phyloP scores from a whole-genome alignment of 176 grass and related monocot species.

The Dendrocalamus sinicus region DNA sequence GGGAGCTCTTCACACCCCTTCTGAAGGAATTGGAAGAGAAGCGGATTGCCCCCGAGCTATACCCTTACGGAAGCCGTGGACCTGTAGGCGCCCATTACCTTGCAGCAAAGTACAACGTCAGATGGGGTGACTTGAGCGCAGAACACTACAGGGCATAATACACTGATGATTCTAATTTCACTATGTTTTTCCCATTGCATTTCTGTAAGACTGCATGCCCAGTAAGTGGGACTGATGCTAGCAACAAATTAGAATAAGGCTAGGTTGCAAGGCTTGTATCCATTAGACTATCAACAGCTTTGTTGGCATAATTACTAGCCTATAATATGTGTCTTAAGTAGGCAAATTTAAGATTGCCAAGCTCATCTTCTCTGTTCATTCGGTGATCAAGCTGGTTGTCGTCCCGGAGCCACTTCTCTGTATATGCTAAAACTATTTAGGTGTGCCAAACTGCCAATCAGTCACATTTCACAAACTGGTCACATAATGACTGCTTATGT shows the following conservation, averaged over 20 bases:
- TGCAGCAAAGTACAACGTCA: slow-evolving; percentile 77
- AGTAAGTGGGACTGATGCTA: background rate
- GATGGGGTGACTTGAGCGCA: slow-evolving; percentile 75
- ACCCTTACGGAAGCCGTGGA: slow-evolving; percentile 85
- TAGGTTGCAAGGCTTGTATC: background rate
- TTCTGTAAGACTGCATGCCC: background rate
- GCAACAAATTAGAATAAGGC: slow-evolving; percentile 40
- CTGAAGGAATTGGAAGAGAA: slow-evolving; percentile 85
- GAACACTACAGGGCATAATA: slow-evolving; percentile 56
- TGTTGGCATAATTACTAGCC: background rate
- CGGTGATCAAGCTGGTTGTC: background rate
- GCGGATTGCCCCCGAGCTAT: slow-evolving; percentile 68
- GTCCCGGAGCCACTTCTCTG: no score
- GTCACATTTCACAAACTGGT: no score
- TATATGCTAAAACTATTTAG: no score
- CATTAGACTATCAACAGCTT: background rate
- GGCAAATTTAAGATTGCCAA: background rate
- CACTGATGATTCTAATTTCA: background rate
- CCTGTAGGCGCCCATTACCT: slow-evolving; percentile 87
- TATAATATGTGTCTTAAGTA: background rate
- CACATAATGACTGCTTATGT: no score
- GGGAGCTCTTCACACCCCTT: slow-evolving; percentile 83
- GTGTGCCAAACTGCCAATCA: no score
- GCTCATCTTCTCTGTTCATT: background rate
- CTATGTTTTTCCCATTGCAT: background rate